Percentiles rank a stretch among this genome's conserved stretches.
phyloP scores from a whole-genome alignment of 208 protist species.

The Acanthamoeba royreba region DNA sequence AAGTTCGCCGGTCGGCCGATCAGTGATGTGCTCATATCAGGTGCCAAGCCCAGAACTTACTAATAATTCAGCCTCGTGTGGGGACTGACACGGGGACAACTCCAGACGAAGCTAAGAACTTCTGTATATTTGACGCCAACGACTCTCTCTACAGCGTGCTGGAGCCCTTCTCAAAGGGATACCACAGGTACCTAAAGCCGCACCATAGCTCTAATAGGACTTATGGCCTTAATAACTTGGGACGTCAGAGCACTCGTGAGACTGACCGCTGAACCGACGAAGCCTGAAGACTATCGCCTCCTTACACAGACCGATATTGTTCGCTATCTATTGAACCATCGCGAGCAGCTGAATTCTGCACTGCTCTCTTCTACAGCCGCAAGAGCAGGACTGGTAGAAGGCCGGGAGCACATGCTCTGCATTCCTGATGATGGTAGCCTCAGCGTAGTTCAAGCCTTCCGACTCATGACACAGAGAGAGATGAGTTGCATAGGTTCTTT shows the following conservation, averaged over 20 bases:
- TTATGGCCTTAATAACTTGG: neutral
- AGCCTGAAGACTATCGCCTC: neutral
- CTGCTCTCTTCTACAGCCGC: neutral
- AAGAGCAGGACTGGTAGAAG: neutral
- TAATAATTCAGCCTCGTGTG: neutral
- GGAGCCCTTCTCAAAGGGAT: neutral
- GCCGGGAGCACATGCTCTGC: neutral
- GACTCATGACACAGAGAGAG: neutral
- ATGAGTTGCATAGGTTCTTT: neutral
- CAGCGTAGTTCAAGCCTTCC: neutral
- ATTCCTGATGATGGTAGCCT: neutral
- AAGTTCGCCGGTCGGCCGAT: neutral
- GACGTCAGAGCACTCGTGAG: neutral
- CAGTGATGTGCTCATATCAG: neutral
- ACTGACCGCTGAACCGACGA: neutral
- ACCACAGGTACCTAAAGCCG: too few species aligned
- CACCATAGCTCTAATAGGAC: neutral
- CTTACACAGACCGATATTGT: neutral
- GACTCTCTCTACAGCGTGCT: neutral
- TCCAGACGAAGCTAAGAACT: neutral
- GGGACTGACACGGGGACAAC: neutral
- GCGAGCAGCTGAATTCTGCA: neutral
- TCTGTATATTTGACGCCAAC: neutral
- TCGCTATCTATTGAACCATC: neutral
- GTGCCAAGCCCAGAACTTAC: neutral